Conservation (phyloP, 179 eudicot species). For the Gypsophila paniculata region DNA sequence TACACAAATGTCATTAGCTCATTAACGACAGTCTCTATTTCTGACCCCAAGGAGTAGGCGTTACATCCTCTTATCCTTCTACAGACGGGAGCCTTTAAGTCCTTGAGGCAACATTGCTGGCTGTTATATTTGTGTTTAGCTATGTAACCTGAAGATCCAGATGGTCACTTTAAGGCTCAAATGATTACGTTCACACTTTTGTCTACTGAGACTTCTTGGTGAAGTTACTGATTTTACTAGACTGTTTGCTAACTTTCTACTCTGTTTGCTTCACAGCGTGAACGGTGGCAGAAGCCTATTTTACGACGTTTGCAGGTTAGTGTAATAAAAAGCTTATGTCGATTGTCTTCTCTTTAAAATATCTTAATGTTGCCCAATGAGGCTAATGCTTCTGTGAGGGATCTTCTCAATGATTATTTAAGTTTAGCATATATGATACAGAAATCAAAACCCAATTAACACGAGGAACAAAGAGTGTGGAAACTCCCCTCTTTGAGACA, state of each 20-base stretch:
- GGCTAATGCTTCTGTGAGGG: slow-evolving; percentile 6
- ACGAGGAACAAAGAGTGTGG: not conserved
- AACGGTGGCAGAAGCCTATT: slow-evolving; percentile 64
- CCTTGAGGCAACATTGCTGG: not conserved
- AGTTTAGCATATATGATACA: slow-evolving; percentile 2
- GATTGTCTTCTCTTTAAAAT: not conserved
- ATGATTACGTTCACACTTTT: not conserved
- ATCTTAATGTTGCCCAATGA: not conserved
- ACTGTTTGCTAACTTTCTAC: slow-evolving; percentile 11
- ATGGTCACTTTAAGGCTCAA: not conserved
- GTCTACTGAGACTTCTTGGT: slow-evolving; percentile 4
- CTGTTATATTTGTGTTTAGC: not conserved
- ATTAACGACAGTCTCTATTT: too few relatives aligned
- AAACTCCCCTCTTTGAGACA: not conserved
- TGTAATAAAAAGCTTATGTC: slow-evolving; percentile 9
- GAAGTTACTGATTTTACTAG: not conserved
- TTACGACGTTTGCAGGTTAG: slow-evolving; percentile 70
- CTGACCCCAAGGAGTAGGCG: too few relatives aligned
- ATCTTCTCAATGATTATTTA: not conserved
- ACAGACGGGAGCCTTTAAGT: too few relatives aligned
- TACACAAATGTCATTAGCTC: too few relatives aligned
- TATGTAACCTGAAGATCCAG: not conserved
- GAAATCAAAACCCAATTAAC: not conserved
- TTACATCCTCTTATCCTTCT: too few relatives aligned
- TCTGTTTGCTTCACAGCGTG: slow-evolving; percentile 41